Evolutionary conservation across 345 rosid species (phyloP).

Genomic region (Boechera stricta): DNA sequence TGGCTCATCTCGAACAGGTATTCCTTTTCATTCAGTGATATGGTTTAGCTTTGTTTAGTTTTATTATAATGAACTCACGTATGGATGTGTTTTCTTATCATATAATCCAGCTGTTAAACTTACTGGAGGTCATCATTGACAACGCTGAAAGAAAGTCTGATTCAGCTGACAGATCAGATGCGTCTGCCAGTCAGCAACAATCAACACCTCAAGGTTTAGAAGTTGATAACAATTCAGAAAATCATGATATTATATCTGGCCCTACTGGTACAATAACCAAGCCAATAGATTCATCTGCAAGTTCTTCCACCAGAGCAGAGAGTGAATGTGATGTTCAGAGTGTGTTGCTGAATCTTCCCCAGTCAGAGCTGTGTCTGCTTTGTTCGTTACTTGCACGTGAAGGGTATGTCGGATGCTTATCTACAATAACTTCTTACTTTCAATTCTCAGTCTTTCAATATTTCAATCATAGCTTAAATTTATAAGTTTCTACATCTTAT

Average conservation of each 20-base stretch:
- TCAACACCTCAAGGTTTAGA: slow-evolving; percentile 54
- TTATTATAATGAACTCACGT: slow-evolving; percentile 18
- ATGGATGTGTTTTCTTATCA: slow-evolving; percentile 12
- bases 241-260: slow-evolving; percentile 47
- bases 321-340: slow-evolving; percentile 64
- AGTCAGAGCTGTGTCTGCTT: slow-evolving; percentile 77
- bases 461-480: neutral
- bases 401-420: slow-evolving; percentile 62
- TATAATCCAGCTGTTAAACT: slow-evolving; percentile 74
- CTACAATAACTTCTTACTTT: neutral
- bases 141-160: slow-evolving; percentile 65
- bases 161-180: slow-evolving; percentile 56
- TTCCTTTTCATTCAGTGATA: slow-evolving; percentile 26
- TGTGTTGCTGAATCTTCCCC: slow-evolving; percentile 75
- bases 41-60: slow-evolving; percentile 10
- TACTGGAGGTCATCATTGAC: slow-evolving; percentile 86
- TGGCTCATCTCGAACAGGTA: slow-evolving; percentile 99
- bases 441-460: neutral
- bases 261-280: slow-evolving; percentile 52
- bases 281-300: slow-evolving; percentile 51
- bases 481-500: neutral
- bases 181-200: slow-evolving; percentile 52
- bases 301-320: slow-evolving; percentile 50
- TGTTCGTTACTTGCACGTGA: slow-evolving; percentile 95
- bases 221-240: slow-evolving; percentile 50